phyloP scores from a whole-genome alignment of 164 flowering plant species.

The Magnolia officinalis region DNA sequence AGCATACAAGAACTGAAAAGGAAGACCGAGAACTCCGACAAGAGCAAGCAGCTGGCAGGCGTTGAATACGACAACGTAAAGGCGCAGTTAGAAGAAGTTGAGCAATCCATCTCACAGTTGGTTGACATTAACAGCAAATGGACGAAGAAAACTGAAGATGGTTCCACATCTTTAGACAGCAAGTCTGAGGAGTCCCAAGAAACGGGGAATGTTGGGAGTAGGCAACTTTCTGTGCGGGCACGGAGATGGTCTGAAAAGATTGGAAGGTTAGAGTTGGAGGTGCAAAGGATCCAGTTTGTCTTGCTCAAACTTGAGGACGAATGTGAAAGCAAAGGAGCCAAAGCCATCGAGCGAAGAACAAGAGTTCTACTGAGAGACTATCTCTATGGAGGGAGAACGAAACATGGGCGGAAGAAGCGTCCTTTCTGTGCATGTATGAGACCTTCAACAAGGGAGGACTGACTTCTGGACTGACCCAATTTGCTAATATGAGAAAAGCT shows the following conservation, averaged over 20 bases:
- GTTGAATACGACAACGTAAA: conserved; percentile 51
- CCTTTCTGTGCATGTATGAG: conserved; percentile 58
- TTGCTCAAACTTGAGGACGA: conserved; percentile 61
- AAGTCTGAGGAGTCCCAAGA: conserved; percentile 27
- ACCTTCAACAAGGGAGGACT: conserved; percentile 35
- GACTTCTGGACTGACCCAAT: conserved; percentile 6
- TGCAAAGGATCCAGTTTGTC: conserved; percentile 64
- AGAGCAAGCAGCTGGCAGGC: conserved; percentile 43
- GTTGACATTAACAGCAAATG: conserved; percentile 50
- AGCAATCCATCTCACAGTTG: conserved; percentile 50
- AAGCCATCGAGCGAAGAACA: conserved; percentile 30
- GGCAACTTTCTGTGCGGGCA: conserved; percentile 53
- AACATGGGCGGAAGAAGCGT: conserved; percentile 40
- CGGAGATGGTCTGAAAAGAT: conserved; percentile 72
- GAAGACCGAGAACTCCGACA: conserved; percentile 53
- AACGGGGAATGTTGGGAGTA: conserved; percentile 24
- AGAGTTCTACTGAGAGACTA: conserved; percentile 57
- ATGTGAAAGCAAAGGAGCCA: conserved; percentile 36
- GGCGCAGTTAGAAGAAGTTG: conserved; percentile 69
- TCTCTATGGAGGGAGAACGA: conserved; percentile 36
- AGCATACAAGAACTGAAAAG: conserved; percentile 66
- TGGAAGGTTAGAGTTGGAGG: conserved; percentile 68
- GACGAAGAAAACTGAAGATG: conserved; percentile 40
- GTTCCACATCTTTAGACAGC: conserved; percentile 24
- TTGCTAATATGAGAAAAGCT: not conserved